Evolutionary conservation across 805 yeast species (phyloP), one percentile per base, ranked within the genome.

Genomic region (Pichia phayaonensis): DNA sequence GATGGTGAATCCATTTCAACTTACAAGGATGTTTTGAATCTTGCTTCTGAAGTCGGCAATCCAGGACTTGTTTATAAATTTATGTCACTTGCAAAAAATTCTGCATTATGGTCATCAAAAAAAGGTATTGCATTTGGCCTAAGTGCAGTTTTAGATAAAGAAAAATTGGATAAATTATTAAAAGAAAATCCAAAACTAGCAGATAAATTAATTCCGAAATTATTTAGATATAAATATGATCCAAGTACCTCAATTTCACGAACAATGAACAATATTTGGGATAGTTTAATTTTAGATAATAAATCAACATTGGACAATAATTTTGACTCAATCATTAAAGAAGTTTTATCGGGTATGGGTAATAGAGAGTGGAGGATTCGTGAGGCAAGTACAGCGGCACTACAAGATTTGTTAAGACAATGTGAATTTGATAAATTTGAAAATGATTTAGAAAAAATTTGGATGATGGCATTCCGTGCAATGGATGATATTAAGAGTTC

Each of bases 401-500:
- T 87, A 49, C 70, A 78, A 31, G 90, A 88, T 56, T 66, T 92
- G 20, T 65, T 94, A 15, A 85, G 82, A 54, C 73, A 81, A n/a
- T 72, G 76, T 24, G 74, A 82, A 0, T 58, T 79, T 23, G 80
- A 77, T 12, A 68, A 63, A 15, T 84, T 83, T 58, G 78, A 78
- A 38, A 56, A 61, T 12, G 61, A 69, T 11, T 60, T 85, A 52
- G 84, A 86, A 52, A 81, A 80, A 6, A 79, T 92, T 31, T 92
- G 97, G 97, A 72, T 76, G 6, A 83, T 87, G 86, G 83, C 90
- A 45, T 90, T 92, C 69, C 76, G 99, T 60, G 79, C 80, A 0
- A 79, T 92, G 77, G 99, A 92, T 68, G 98, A 92, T 69, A 88
- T 92, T 52, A 94, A 94, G 65, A 97, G 88, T 38, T 86, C 95